Evolutionary conservation across 805 yeast species (phyloP).

Genomic region (Ogataea nonfermentans): DNA sequence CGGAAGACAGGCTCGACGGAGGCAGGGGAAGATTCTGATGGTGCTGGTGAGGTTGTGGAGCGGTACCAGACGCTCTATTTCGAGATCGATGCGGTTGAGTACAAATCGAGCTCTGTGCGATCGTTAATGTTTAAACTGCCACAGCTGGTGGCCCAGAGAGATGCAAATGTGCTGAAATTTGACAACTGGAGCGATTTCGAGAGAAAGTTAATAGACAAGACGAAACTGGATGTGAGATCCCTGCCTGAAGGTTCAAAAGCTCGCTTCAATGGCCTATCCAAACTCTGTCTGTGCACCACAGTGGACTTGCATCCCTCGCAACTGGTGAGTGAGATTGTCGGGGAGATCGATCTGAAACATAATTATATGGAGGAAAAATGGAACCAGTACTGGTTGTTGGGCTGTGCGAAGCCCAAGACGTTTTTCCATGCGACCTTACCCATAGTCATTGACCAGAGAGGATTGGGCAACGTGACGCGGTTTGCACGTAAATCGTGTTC

Average conservation of each 20-base stretch:
- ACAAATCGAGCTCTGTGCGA: slow-evolving; percentile 37
- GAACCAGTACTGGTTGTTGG: slow-evolving; percentile 78
- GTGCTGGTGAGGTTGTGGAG: slow-evolving; percentile 43
- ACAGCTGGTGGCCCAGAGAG: slow-evolving; percentile 20
- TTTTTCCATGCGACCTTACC: slow-evolving; percentile 57
- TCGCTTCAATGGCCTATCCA: slow-evolving; percentile 67
- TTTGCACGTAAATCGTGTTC: slow-evolving; percentile 74
- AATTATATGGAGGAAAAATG: slow-evolving; percentile 61
- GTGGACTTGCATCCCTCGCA: slow-evolving; percentile 44
- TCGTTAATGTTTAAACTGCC: slow-evolving; percentile 30
- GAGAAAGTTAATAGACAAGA: slow-evolving; percentile 6
- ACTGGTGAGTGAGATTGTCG: slow-evolving; percentile 60
- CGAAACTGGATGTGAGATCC: slow-evolving; percentile 43
- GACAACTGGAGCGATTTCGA: slow-evolving; percentile 28
- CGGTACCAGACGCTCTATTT: slow-evolving; percentile 53
- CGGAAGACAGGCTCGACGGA: slow-evolving; percentile 29
- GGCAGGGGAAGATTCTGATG: slow-evolving; percentile 35
- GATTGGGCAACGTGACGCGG: slow-evolving; percentile 70
- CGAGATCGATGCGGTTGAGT: slow-evolving; percentile 45
- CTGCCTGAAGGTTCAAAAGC: slow-evolving; percentile 57
- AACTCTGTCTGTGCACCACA: slow-evolving; percentile 56
- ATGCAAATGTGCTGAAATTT: slow-evolving; percentile 20
- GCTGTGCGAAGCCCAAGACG: slow-evolving; percentile 61
- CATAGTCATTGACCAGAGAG: slow-evolving; percentile 75
- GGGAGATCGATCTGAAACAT: slow-evolving; percentile 66